Percentiles rank a stretch among this genome's conserved stretches.
phyloP scores from a whole-genome alignment of 345 rosid genomes.

The Dipteronia sinensis region DNA sequence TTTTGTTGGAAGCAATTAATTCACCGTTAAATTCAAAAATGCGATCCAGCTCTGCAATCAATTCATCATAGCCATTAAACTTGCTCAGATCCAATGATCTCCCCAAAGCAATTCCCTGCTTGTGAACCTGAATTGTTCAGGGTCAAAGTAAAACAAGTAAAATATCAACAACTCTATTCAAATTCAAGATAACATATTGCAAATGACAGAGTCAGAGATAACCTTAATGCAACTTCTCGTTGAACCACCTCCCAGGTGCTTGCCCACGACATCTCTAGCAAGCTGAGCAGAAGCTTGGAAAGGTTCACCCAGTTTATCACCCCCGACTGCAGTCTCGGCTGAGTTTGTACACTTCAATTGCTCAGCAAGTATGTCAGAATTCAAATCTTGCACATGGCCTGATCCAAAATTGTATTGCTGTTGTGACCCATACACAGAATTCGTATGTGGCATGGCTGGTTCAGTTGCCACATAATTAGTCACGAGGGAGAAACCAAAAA shows the following conservation, averaged over 20 bases:
- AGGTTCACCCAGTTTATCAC: conserved; percentile 34
- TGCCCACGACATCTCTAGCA: conserved; percentile 33
- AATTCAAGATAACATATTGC: background rate
- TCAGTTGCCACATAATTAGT: conserved; percentile 30
- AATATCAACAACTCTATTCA: background rate
- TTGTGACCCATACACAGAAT: conserved; percentile 2
- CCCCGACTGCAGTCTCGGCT: conserved; percentile 14
- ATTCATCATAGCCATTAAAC: conserved; percentile 46
- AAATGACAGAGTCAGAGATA: background rate
- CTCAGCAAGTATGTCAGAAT: conserved; percentile 29
- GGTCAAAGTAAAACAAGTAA: background rate
- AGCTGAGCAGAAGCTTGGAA: conserved; percentile 24
- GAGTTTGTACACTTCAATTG: conserved; percentile 28
- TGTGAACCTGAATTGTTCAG: conserved; percentile 43
- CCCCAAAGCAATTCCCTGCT: conserved; percentile 57
- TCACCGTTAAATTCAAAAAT: conserved; percentile 59
- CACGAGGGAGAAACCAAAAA: conserved; percentile 51
- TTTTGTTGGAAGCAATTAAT: conserved; percentile 37
- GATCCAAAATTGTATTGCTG: conserved; percentile 19
- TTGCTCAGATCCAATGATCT: conserved; percentile 57
- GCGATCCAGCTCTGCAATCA: conserved; percentile 50
- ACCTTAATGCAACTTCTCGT: conserved; percentile 60
- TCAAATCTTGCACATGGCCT: conserved; percentile 10
- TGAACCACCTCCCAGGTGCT: conserved; percentile 34
- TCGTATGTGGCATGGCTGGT: conserved; percentile 5